Evolutionary conservation across 192 early-diverging fungal species (phyloP).

Genomic region (Coemansia sp.): DNA sequence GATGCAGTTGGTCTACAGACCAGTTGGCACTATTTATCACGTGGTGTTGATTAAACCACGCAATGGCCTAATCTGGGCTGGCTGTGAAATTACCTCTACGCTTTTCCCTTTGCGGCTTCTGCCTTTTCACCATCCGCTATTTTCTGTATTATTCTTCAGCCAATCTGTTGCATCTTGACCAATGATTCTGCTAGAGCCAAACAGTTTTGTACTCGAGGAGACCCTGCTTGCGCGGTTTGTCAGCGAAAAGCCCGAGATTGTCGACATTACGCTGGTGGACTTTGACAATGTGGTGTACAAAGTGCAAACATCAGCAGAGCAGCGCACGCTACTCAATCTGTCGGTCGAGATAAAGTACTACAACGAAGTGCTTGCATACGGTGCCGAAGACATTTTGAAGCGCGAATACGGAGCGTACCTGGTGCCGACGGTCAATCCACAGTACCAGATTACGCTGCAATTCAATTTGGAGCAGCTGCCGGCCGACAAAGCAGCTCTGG

Average conservation of each 20-base stretch:
- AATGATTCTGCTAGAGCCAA: slow-evolving; percentile 58
- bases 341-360: slow-evolving; percentile 87
- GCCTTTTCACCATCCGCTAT: background rate
- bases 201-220: slow-evolving; percentile 62
- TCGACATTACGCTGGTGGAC: slow-evolving; percentile 86
- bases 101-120: background rate
- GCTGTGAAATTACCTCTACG: background rate
- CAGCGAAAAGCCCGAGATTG: slow-evolving; percentile 66
- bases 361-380: slow-evolving; percentile 73
- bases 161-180: slow-evolving; percentile 5
- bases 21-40: background rate
- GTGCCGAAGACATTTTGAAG: slow-evolving; percentile 79
- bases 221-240: slow-evolving; percentile 61
- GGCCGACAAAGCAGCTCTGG: slow-evolving; percentile 69
- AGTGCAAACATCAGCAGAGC: slow-evolving; percentile 63
- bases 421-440: slow-evolving; percentile 58
- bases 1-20: background rate
- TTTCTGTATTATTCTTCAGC: background rate
- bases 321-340: slow-evolving; percentile 58
- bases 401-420: slow-evolving; percentile 79
- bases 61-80: background rate
- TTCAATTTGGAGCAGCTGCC: slow-evolving; percentile 80
- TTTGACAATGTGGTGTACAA: slow-evolving; percentile 96
- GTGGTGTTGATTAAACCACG: slow-evolving; percentile 1
- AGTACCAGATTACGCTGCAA: slow-evolving; percentile 79